Percentiles rank a stretch among this genome's conserved stretches.
Conservation (phyloP, 306 rosid species). For the barrel medic (Medicago truncatula) region MtrunA17r5.0-ANR NC_053049.1:24746501-24747000, state of each 20-base stretch:
- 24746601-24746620: too few relatives aligned
- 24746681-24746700: too few relatives aligned
- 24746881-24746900: conserved; percentile 93
- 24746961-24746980: conserved; percentile 76
- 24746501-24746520: conserved; percentile 77
- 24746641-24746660: too few relatives aligned
- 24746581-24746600: not conserved
- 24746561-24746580: not conserved
- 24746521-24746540: conserved; percentile 82
- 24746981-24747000: conserved; percentile 87
- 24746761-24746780: too few relatives aligned
- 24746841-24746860: conserved; percentile 41
- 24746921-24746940: conserved; percentile 90
- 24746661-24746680: too few relatives aligned
- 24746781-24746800: not conserved
- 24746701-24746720: too few relatives aligned
- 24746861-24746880: conserved; percentile 84
- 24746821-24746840: conserved; percentile 28
- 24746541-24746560: conserved; percentile 52
- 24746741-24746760: too few relatives aligned
- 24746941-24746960: conserved; percentile 70
- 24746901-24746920: conserved; percentile 89
- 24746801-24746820: not conserved
- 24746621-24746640: too few relatives aligned
- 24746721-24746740: too few relatives aligned